Conservation (phyloP, 2,329 filamentous ascomycete species). For the Fusarium solani-melongenae region DNA sequence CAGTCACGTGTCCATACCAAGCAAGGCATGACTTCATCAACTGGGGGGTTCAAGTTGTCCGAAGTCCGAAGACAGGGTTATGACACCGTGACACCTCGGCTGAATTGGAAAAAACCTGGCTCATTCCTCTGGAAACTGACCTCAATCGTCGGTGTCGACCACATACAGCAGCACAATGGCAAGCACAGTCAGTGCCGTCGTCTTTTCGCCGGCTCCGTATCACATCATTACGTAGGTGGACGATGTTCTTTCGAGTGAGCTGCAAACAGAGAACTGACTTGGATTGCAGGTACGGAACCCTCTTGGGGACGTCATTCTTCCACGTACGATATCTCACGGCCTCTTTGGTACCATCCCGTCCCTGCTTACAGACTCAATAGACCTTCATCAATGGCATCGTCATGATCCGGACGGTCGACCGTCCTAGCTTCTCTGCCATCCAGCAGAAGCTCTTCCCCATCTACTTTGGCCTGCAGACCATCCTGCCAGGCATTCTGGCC, state of each 20-base stretch:
- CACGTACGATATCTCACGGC: constrained; percentile 63
- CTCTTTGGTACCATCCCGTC: rapidly evolving
- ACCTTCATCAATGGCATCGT: constrained; percentile 81
- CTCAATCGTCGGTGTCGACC: constrained; percentile 1
- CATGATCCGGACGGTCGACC: constrained; percentile 80
- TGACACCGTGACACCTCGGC: constrained; percentile 9
- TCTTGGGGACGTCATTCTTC: constrained; percentile 88
- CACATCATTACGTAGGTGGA: constrained; percentile 75
- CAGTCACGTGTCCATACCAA: constrained; percentile 43
- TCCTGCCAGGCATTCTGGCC: constrained; percentile 77
- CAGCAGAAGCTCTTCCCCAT: constrained; percentile 86
- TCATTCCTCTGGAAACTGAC: neutral
- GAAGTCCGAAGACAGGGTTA: constrained; percentile 1
- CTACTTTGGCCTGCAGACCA: constrained; percentile 88
- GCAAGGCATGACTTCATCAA: constrained; percentile 20
- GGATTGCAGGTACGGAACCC: constrained; percentile 79
- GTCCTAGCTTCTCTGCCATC: constrained; percentile 82
- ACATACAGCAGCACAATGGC: constrained; percentile 53
- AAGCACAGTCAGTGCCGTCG: constrained; percentile 59
- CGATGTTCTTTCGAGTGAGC: constrained; percentile 35
- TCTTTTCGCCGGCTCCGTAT: constrained; percentile 76
- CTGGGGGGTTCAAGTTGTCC: neutral
- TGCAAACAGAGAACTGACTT: constrained; percentile 29
- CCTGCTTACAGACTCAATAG: constrained; percentile 51
- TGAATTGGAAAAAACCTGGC: constrained; percentile 16